Conservation (phyloP, 2,329 filamentous ascomycete genomes). For the Microcyclosporella mali region DNA sequence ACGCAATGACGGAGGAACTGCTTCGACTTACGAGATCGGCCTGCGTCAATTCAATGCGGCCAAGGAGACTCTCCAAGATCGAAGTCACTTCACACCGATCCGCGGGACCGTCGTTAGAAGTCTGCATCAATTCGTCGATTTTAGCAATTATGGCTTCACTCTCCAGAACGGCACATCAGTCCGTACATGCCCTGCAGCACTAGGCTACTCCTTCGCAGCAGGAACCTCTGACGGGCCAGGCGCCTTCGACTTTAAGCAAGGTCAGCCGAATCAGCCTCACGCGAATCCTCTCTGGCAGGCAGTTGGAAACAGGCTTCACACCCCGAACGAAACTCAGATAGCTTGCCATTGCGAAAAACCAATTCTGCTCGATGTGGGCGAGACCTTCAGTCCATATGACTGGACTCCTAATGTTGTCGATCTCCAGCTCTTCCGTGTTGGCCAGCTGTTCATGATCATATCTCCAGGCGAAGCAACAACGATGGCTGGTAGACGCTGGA, state of each 20-base stretch:
- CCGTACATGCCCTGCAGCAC: conserved; percentile 73
- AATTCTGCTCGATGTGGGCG: conserved; percentile 81
- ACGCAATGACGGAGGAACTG: conserved; percentile 57
- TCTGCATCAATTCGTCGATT: conserved; percentile 79
- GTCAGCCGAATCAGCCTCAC: conserved; percentile 65
- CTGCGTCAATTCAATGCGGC: conserved; percentile 63
- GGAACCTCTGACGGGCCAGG: conserved; percentile 90
- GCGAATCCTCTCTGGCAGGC: conserved; percentile 74
- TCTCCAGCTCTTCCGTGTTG: conserved; percentile 76
- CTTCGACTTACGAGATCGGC: conserved; percentile 71
- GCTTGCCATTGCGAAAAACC: conserved; percentile 76
- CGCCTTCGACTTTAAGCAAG: conserved; percentile 88
- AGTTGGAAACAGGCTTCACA: conserved; percentile 66
- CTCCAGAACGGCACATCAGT: conserved; percentile 66
- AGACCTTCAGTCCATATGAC: conserved; percentile 67
- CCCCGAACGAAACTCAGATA: conserved; percentile 62
- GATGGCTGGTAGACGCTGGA: conserved; percentile 88
- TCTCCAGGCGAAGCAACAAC: conserved; percentile 84
- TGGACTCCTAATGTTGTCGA: conserved; percentile 93
- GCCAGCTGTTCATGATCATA: conserved; percentile 76
- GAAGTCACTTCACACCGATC: conserved; percentile 43
- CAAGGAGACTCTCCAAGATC: conserved; percentile 50
- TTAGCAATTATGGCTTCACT: conserved; percentile 67
- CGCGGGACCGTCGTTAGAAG: conserved; percentile 64
- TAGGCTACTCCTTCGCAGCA: conserved; percentile 89